phyloP scores from a whole-genome alignment of 306 rosid genomes.

The Mucuna pruriens region DNA sequence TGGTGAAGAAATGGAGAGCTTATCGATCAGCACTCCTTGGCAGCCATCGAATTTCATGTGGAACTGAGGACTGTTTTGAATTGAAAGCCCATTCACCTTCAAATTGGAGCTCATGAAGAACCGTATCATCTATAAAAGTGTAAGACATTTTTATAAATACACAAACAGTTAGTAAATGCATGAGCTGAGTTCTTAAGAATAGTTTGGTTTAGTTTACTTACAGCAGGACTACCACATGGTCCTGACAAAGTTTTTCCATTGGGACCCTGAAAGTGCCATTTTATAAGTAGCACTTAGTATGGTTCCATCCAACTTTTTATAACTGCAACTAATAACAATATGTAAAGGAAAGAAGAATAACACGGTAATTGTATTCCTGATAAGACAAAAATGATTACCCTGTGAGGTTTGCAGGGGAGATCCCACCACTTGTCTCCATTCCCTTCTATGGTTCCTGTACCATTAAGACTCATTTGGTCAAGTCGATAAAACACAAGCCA shows the following conservation, averaged over 20 bases:
- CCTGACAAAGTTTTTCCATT: slow-evolving; percentile 76
- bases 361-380: not conserved
- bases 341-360: not conserved
- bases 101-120: slow-evolving; percentile 92
- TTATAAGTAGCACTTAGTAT: slow-evolving; percentile 1
- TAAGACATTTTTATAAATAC: not conserved
- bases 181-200: slow-evolving; percentile 5
- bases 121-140: slow-evolving; percentile 62
- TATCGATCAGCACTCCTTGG: slow-evolving; percentile 77
- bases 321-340: not conserved
- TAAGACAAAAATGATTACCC: slow-evolving; percentile 54
- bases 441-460: slow-evolving; percentile 92
- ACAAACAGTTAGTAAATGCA: not conserved
- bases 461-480: slow-evolving; percentile 76
- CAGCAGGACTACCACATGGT: slow-evolving; percentile 93
- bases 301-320: not conserved
- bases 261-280: slow-evolving; percentile 71
- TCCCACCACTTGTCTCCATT: slow-evolving; percentile 99
- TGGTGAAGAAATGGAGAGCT: slow-evolving; percentile 78
- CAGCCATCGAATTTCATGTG: slow-evolving; percentile 94
- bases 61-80: slow-evolving; percentile 87
- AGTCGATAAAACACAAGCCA: slow-evolving; percentile 93
- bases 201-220: slow-evolving; percentile 53
- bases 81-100: slow-evolving; percentile 67
- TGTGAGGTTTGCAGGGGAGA: slow-evolving; percentile 95